phyloP scores from a whole-genome alignment of 2,329 filamentous ascomycete species.

The Neofusicoccum cordaticola region DNA sequence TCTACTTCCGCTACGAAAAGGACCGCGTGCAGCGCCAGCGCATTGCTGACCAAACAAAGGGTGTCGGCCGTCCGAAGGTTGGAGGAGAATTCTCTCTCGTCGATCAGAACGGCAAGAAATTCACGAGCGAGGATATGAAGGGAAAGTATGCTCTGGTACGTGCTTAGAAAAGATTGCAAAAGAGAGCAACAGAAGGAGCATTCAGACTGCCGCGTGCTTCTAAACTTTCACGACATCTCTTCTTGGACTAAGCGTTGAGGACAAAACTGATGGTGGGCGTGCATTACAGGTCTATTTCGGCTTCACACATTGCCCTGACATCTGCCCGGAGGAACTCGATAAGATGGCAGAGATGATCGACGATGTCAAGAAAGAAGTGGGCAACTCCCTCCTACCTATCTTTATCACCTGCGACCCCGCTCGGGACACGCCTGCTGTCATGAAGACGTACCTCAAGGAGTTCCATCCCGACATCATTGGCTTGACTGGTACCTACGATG shows the following conservation, averaged over 20 bases:
- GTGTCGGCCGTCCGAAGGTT: conserved; percentile 87
- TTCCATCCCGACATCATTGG: conserved; percentile 87
- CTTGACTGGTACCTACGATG: conserved; percentile 87
- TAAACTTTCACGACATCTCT: not conserved
- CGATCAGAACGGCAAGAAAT: conserved; percentile 75
- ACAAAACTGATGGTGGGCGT: not conserved
- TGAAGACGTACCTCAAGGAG: conserved; percentile 83
- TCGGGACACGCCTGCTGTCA: conserved; percentile 78
- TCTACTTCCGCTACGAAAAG: conserved; percentile 95
- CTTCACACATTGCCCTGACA: conserved; percentile 97
- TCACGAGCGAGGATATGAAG: conserved; percentile 77
- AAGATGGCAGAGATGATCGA: conserved; percentile 99
- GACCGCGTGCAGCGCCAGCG: conserved; percentile 83
- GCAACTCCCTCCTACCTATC: conserved; percentile 65
- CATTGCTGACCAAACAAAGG: conserved; percentile 88
- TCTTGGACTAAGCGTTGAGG: not conserved
- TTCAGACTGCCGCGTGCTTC: not conserved
- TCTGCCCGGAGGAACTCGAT: conserved; percentile 97
- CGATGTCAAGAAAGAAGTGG: conserved; percentile 50
- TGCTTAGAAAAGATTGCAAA: conserved; percentile 18
- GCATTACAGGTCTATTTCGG: conserved; percentile 84
- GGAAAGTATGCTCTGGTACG: conserved; percentile 78
- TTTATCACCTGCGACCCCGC: conserved; percentile 96
- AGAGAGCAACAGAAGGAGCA: not conserved
- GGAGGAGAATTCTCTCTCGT: conserved; percentile 80